These are phyloP conservation scores for Citrullus amarus DNA, from an alignment of 306 rosid species.

Conservation along the genomic window DNA sequence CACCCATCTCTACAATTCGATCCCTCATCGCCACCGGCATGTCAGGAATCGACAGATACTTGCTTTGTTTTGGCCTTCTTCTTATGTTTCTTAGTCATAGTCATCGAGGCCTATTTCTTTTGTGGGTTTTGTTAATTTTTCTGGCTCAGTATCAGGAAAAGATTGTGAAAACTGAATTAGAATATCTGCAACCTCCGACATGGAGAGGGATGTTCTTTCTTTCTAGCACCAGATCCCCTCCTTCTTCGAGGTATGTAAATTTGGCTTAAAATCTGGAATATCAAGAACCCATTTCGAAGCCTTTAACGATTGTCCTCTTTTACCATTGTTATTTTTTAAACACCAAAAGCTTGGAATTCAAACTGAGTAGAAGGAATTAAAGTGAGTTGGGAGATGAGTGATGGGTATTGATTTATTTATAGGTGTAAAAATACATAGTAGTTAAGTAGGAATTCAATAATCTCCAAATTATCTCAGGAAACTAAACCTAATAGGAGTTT, in stretches of 20 bases:
- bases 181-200: neutral
- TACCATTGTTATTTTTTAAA: neutral
- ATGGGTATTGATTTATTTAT: too few species aligned
- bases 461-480: too few species aligned
- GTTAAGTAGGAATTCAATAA: too few species aligned
- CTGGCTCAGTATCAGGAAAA: neutral
- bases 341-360: neutral
- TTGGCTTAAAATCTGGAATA: neutral
- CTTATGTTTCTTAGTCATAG: neutral
- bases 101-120: neutral
- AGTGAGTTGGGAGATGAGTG: too few species aligned
- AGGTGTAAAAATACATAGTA: too few species aligned
- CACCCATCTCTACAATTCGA: neutral
- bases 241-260: neutral
- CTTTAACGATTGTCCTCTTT: too few species aligned
- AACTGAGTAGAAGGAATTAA: neutral
- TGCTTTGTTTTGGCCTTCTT: neutral
- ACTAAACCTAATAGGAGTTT: too few species aligned
- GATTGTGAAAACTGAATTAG: neutral
- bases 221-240: too few species aligned
- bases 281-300: too few species aligned
- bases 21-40: neutral
- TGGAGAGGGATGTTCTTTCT: neutral
- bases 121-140: neutral
- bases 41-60: neutral